Evolutionary conservation across 768 basidiomycete species (phyloP), one percentile per base, ranked within the genome.

Genomic region (Dioszegia crocea): DNA sequence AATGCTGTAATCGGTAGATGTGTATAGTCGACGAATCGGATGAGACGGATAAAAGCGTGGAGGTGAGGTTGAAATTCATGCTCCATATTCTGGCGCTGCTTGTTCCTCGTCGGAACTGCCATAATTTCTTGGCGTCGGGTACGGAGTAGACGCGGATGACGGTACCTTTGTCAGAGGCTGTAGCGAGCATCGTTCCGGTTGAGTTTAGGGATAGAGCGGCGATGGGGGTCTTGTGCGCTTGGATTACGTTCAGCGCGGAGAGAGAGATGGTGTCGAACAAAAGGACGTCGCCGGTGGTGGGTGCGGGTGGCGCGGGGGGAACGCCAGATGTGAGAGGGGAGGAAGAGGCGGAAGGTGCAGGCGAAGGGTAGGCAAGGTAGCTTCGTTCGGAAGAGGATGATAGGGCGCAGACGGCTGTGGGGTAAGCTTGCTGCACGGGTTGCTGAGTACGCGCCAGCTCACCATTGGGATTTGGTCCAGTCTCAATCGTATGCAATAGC

Each of bases 11-110:
- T 78, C 90, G 91, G 80, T 94, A 99, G 36, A 99, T 87, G 76
- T 99, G 96, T 14, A 99, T 91, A 12, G 94, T 98, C 62, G 91
- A 93, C 60, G 91, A 89, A 51, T 90, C 93, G 10, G 85, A 87
- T 71, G 88, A 89, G 19, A 97, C 93, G 1, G 89, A 91, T 14
- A 98, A 78, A n/a, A 99, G 74, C 4, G 85, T 86, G 14, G 85
- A 85, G 31, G 89, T 53, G 51, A 53, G 51, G 38, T 53, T 84
- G 2, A 84, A 71, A 71, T 99, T 99, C 51, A 53, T 53, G 38
- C 51, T 53, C 51, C 51, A 53, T 53, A 53, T 53, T 31, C 51
- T 11, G 38, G 51, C 51, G 23, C 51, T 53, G 26, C 51, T 53
- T 21, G 51, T 53, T 53, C 96, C 96, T 44, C 96, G 79, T 5